A percentile compares a stretch with the other conserved stretches of the same genome.
Evolutionary conservation across 2,329 filamentous ascomycete species (phyloP).

Genomic region (Cladosporium sp.): DNA sequence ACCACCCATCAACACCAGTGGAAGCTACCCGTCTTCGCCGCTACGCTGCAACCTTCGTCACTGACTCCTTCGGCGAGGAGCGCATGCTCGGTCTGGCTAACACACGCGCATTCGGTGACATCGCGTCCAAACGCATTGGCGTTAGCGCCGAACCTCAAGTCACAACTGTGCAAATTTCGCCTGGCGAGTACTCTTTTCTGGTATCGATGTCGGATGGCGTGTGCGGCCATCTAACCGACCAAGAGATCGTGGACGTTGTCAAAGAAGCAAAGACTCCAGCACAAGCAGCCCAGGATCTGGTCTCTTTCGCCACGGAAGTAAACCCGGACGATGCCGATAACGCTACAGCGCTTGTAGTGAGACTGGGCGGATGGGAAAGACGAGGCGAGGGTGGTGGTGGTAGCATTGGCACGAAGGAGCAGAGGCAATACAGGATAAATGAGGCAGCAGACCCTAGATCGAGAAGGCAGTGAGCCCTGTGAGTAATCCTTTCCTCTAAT

Average conservation of each 20-base stretch:
- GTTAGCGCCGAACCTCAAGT: slow-evolving; percentile 94
- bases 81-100: slow-evolving; percentile 92
- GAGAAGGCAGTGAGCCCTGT: slow-evolving; percentile 48
- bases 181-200: slow-evolving; percentile 85
- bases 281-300: slow-evolving; percentile 74
- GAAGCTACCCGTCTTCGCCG: slow-evolving; percentile 82
- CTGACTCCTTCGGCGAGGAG: slow-evolving; percentile 96
- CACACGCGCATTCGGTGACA: slow-evolving; percentile 90
- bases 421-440: slow-evolving; percentile 75
- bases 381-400: slow-evolving; percentile 82
- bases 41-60: slow-evolving; percentile 83
- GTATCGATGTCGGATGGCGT: slow-evolving; percentile 89
- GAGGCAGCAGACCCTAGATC: slow-evolving; percentile 82
- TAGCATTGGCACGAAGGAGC: slow-evolving; percentile 87
- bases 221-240: slow-evolving; percentile 79
- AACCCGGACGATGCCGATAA: slow-evolving; percentile 63
- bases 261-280: slow-evolving; percentile 93
- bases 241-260: slow-evolving; percentile 93
- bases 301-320: slow-evolving; percentile 86
- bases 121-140: slow-evolving; percentile 85
- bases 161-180: slow-evolving; percentile 71
- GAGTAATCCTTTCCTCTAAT: not conserved
- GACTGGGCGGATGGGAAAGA: slow-evolving; percentile 65
- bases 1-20: slow-evolving; percentile 84
- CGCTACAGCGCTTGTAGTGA: slow-evolving; percentile 62